Evolutionary conservation across 1,139 yeast species (phyloP).

Genomic region (Arxiozyma heterogenica): DNA sequence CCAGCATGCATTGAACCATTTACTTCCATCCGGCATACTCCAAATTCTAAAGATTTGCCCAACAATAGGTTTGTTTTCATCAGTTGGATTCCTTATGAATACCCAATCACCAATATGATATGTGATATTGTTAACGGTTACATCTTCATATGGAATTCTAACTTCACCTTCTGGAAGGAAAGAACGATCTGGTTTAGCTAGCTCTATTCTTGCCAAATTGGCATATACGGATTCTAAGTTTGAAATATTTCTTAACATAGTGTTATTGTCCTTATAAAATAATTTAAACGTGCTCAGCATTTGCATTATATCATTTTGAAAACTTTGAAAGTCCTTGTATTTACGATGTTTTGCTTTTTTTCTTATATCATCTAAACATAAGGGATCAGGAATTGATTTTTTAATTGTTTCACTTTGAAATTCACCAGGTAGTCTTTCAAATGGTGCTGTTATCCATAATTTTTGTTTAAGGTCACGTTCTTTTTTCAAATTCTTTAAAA

Average conservation of each 20-base stretch:
- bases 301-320: slow-evolving; percentile 63
- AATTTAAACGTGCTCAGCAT: slow-evolving; percentile 69
- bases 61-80: slow-evolving; percentile 77
- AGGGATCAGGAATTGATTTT: slow-evolving; percentile 55
- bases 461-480: slow-evolving; percentile 46
- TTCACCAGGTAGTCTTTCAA: slow-evolving; percentile 76
- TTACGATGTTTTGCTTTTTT: slow-evolving; percentile 79
- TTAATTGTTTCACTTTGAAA: slow-evolving; percentile 61
- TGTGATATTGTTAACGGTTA: slow-evolving; percentile 59
- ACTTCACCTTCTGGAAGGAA: slow-evolving; percentile 61
- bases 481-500: slow-evolving; percentile 71
- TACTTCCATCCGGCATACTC: slow-evolving; percentile 71
- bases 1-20: slow-evolving; percentile 95
- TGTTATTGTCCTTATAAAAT: slow-evolving; percentile 52
- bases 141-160: slow-evolving; percentile 68
- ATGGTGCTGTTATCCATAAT: slow-evolving; percentile 44
- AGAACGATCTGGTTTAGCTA: slow-evolving; percentile 72
- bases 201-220: slow-evolving; percentile 55
- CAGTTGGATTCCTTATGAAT: slow-evolving; percentile 74
- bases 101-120: slow-evolving; percentile 96
- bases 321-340: slow-evolving; percentile 66
- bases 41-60: slow-evolving; percentile 91
- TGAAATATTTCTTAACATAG: slow-evolving; percentile 49
- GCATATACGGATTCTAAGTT: slow-evolving; percentile 55
- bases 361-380: slow-evolving; percentile 72